phyloP scores from a whole-genome alignment of 306 rosid genomes.

The Mucuna pruriens region DNA sequence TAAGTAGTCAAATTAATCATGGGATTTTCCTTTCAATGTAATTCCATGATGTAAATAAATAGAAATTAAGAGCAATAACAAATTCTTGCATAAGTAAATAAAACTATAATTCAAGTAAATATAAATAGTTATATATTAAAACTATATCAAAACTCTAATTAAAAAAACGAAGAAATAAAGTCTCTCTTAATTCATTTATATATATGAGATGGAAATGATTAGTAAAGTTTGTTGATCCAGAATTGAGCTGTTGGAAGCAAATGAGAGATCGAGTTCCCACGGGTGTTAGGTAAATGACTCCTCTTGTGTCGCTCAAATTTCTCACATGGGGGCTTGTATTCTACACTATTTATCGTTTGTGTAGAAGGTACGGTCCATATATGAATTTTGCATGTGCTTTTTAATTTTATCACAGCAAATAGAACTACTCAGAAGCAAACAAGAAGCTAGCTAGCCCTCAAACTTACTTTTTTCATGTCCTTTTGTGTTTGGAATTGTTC shows the following conservation, averaged over 20 bases:
- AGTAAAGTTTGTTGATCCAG: neutral
- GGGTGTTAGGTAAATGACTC: neutral
- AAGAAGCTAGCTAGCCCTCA: neutral
- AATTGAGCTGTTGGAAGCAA: neutral
- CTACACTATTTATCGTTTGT: neutral
- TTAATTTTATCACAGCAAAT: neutral
- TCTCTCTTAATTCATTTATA: neutral
- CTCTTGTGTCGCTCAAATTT: neutral
- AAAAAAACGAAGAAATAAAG: neutral
- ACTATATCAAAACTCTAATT: neutral
- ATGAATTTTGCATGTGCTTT: conserved; percentile 22
- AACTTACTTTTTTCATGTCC: neutral
- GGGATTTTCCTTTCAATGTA: no score
- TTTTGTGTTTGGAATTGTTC: conserved; percentile 38
- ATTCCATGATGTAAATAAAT: no score
- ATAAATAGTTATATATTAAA: neutral
- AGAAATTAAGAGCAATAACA: no score
- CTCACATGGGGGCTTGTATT: neutral
- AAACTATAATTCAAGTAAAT: neutral
- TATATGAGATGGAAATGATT: neutral
- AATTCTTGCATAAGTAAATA: no score
- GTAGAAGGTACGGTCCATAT: neutral
- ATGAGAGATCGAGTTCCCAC: neutral
- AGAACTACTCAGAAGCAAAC: conserved; percentile 14
- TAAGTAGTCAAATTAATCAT: no score